Evolutionary conservation across 2,329 filamentous ascomycete species (phyloP), one percentile per base, ranked within the genome.

Genomic region (Aaosphaeria pasadenensis): DNA sequence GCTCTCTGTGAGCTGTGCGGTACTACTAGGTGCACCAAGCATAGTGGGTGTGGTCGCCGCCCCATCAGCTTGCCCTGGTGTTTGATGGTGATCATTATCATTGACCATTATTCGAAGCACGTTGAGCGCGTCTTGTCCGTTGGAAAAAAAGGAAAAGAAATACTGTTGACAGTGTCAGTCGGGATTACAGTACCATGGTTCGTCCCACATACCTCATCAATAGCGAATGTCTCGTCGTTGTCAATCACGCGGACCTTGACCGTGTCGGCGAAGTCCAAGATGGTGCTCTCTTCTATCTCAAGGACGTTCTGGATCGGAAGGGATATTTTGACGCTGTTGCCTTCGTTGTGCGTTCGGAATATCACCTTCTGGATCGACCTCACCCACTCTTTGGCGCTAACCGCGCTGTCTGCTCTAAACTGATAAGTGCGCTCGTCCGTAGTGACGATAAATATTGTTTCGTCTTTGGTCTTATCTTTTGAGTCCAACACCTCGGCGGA

Each of bases 351-450:
- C 7, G 91, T 92, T 44, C 91, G 82, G 65, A 97, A 97, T 48
- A 97, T 96, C 58, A 96, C 91, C 50, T 94, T 88, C 64, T 96
- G 92, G 29, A 99, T 76, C 45, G 88, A 85, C 71, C 94, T 94
- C 41, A 96, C 91, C 94, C 94, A 99, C 75, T 97, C 94, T 68
- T 90, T 94, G 7, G 94, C 94, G 64, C 89, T 96, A 4, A 85
- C 80, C 1, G 83, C 79, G 64, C 89, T 96, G 66, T 99, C 94
- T 35, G 92, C 94, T 62, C 84, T 85, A 75, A 97, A 95, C 60
- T 90, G 81, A 71, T 94, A 96, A 1, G 84, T 91, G 46, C 90
- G 82, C 53, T 91, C 83, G 63, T 91, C 83, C 0, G 91, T 96
- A 6, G 85, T 86, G 39, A 97, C 84, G 5, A 85, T 82, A 63